Conservation (phyloP, 768 basidiomycete species). For the Strobilomyces dryophilus region DNA sequence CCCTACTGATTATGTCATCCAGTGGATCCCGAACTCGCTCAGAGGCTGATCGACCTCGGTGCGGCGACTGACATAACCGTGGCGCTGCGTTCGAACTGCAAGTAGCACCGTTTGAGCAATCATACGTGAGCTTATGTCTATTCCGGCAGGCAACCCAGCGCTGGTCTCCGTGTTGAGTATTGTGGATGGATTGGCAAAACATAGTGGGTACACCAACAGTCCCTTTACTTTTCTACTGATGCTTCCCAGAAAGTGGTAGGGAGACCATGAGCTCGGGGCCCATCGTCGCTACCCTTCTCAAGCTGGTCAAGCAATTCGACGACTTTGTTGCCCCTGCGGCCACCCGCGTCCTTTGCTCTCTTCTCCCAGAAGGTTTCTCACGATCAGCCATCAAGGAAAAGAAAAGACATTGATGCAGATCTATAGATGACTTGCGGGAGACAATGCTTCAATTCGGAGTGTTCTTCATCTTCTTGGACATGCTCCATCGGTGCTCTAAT, state of each 20-base stretch:
- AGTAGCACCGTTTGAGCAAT: neutral
- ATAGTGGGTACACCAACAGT: slow-evolving; percentile 5
- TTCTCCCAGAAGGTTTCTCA: slow-evolving; percentile 21
- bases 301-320: slow-evolving; percentile 18
- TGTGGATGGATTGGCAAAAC: slow-evolving; percentile 12
- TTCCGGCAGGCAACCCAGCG: slow-evolving; percentile 13
- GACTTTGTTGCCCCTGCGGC: slow-evolving; percentile 30
- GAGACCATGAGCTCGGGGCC: slow-evolving; percentile 2
- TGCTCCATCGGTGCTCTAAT: slow-evolving; percentile 19
- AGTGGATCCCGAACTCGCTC: slow-evolving; percentile 15
- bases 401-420: neutral
- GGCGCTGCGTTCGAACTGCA: slow-evolving; percentile 16
- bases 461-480: slow-evolving; percentile 16
- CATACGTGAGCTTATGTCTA: neutral
- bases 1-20: neutral
- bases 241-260: slow-evolving; percentile 3
- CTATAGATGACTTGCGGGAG: slow-evolving; percentile 16
- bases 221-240: neutral
- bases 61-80: slow-evolving; percentile 16
- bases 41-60: slow-evolving; percentile 13
- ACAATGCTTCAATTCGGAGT: slow-evolving; percentile 15
- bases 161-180: slow-evolving; percentile 22
- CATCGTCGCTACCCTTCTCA: slow-evolving; percentile 15
- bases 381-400: neutral
- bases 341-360: slow-evolving; percentile 20